Evolutionary conservation across 257 asterid species (phyloP).

Genomic region (Fraxinus americana): DNA sequence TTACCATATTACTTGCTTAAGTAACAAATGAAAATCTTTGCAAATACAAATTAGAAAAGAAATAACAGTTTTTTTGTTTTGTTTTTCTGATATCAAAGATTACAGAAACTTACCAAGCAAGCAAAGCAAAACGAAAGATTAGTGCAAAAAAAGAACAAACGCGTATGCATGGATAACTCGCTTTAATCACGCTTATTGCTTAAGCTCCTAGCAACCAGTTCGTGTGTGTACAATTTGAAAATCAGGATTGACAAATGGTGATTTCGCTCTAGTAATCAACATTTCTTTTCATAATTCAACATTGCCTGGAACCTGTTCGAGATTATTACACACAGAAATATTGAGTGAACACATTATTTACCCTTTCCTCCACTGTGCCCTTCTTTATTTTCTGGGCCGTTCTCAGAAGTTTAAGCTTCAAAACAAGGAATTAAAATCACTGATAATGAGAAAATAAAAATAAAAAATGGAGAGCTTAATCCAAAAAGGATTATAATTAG

Average conservation of each 20-base stretch:
- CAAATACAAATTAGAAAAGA: too few relatives aligned
- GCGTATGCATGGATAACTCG: background rate
- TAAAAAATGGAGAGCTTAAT: too few relatives aligned
- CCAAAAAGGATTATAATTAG: too few relatives aligned
- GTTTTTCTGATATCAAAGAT: background rate
- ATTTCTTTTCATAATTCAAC: background rate
- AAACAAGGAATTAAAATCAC: too few relatives aligned
- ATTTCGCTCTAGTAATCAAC: background rate
- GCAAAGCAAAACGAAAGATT: background rate
- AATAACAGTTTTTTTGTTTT: too few relatives aligned
- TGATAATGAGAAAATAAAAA: too few relatives aligned
- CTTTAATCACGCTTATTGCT: background rate
- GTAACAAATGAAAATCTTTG: too few relatives aligned
- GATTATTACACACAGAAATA: background rate
- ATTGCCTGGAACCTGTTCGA: background rate
- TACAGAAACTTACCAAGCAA: background rate
- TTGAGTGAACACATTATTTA: background rate
- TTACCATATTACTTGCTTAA: too few relatives aligned
- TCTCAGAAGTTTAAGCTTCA: background rate
- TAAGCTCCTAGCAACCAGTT: background rate
- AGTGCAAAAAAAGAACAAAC: background rate
- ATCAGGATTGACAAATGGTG: background rate
- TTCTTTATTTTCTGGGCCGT: background rate
- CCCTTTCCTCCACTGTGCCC: background rate
- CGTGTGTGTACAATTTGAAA: background rate